Evolutionary conservation across 1,139 yeast species (phyloP), one percentile per base, ranked within the genome.

Genomic region (Taphrina deformans): DNA sequence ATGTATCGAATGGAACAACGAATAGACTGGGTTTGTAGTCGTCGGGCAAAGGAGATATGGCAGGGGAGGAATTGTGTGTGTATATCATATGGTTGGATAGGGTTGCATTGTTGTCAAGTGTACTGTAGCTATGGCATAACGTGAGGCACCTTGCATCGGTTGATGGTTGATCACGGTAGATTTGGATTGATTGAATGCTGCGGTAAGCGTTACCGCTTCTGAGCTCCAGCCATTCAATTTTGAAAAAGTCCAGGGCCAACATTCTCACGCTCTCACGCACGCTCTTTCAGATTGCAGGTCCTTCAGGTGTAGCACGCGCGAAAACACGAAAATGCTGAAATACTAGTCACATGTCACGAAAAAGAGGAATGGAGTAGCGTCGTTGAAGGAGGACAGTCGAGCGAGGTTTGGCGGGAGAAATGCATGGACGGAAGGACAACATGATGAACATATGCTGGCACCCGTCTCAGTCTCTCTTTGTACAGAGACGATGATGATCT

Each of bases 1-100:
- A 16, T 82, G 90, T 66, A 85, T 89, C 21, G 72, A 14, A 2
- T 53, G 58, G 58, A 53, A 53, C 35, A 38, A 38, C 2, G 16
- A 38, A 1, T 38, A n/a, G 41, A n/a, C 3, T 14, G n/a, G 1
- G 16, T 4, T 38, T 38, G n/a, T n/a, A 12, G 41, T 14, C 12
- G 41, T 12, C 6, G 41, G 41, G 41, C 41, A 38, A 3, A 14
- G 41, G 14, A 38, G 6, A 38, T 38, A 14, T n/a, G 14, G 12
- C 41, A 38, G 41, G 41, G n/a, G n/a, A n/a, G n/a, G n/a, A n/a
- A n/a, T n/a, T n/a, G n/a, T n/a, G n/a, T n/a, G n/a, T n/a, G n/a
- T n/a, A n/a, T n/a, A n/a, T n/a, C n/a, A n/a, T n/a, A n/a, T n/a
- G n/a, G n/a, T n/a, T n/a, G n/a, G n/a, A n/a, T n/a, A n/a, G n/a